Evolutionary conservation across 805 yeast genomes (phyloP).

Genomic region (Ogataea pilisensis): DNA sequence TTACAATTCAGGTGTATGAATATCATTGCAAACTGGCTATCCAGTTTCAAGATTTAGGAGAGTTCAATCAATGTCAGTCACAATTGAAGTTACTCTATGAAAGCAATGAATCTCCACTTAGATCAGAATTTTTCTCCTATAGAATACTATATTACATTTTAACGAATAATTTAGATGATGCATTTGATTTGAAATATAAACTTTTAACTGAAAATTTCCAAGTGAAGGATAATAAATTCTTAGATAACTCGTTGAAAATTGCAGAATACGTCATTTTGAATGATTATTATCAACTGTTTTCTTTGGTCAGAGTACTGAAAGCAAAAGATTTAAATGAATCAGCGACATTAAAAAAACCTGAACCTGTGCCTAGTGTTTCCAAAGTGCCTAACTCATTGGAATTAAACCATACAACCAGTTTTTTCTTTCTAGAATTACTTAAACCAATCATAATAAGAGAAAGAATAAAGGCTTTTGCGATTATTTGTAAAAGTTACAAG

Average conservation of each 20-base stretch:
- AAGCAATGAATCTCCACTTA: constrained; percentile 29
- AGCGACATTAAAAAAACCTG: constrained; percentile 2
- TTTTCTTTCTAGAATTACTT: constrained; percentile 34
- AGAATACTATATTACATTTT: constrained; percentile 69
- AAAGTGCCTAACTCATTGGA: constrained; percentile 16
- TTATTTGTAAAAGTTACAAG: constrained; percentile 55
- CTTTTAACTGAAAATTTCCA: constrained; percentile 12
- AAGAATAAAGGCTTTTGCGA: constrained; percentile 51
- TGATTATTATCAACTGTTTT: constrained; percentile 54
- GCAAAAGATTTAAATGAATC: constrained; percentile 30
- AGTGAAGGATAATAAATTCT: constrained; percentile 21
- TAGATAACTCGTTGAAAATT: constrained; percentile 33
- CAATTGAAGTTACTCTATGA: constrained; percentile 65
- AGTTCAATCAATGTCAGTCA: constrained; percentile 91
- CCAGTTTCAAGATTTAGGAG: constrained; percentile 81
- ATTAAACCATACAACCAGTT: constrained; percentile 19
- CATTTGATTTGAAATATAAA: constrained; percentile 38
- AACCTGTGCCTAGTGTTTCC: constrained; percentile 1
- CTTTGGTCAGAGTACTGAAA: constrained; percentile 26
- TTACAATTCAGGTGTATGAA: constrained; percentile 78
- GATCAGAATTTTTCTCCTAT: constrained; percentile 68
- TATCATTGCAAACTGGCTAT: constrained; percentile 85
- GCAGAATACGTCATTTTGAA: constrained; percentile 32
- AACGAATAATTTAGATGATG: constrained; percentile 61
- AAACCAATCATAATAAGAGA: constrained; percentile 54